phyloP scores from a whole-genome alignment of 495 filamentous ascomycete species.

The Immersiella caudata region DNA sequence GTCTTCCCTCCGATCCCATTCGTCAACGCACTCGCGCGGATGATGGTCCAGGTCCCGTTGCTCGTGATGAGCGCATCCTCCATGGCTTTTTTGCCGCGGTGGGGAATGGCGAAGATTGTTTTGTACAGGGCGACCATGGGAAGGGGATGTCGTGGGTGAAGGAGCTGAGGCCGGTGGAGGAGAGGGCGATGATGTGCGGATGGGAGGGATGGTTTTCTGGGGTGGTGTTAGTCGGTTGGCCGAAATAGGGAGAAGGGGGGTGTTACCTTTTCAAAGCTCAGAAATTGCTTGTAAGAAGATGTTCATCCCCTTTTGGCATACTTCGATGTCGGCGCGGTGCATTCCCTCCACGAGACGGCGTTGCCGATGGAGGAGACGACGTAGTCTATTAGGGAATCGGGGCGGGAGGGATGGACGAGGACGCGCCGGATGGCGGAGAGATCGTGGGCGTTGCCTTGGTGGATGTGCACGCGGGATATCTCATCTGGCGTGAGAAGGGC shows the following conservation, averaged over 20 bases:
- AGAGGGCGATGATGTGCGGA: conserved; percentile 53
- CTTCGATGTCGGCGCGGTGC: conserved; percentile 55
- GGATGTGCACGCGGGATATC: conserved; percentile 44
- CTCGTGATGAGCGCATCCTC: conserved; percentile 49
- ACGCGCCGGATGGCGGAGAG: conserved; percentile 43
- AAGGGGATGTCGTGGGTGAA: conserved; percentile 56
- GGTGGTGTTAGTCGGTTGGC: no score
- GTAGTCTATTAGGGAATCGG: conserved; percentile 38
- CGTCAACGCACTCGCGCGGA: conserved; percentile 43
- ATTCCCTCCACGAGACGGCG: conserved; percentile 31
- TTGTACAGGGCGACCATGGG: conserved; percentile 55
- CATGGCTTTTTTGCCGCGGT: conserved; percentile 64
- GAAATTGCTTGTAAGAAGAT: conserved; percentile 51
- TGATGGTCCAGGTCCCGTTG: conserved; percentile 48
- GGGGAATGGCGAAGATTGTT: conserved; percentile 52
- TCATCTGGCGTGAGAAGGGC: conserved; percentile 39
- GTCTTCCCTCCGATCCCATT: conserved; percentile 29
- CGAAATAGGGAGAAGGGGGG: not conserved
- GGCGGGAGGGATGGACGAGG: conserved; percentile 25
- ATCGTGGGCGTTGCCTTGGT: conserved; percentile 58
- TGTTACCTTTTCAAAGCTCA: conserved; percentile 19
- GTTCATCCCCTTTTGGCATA: conserved; percentile 56
- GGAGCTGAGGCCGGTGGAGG: conserved; percentile 56
- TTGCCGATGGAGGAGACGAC: conserved; percentile 56
- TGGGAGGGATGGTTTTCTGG: conserved; percentile 13